Evolutionary conservation across 148 eudicot genomes (phyloP).

Genomic region (Rhododendron ovatum): DNA sequence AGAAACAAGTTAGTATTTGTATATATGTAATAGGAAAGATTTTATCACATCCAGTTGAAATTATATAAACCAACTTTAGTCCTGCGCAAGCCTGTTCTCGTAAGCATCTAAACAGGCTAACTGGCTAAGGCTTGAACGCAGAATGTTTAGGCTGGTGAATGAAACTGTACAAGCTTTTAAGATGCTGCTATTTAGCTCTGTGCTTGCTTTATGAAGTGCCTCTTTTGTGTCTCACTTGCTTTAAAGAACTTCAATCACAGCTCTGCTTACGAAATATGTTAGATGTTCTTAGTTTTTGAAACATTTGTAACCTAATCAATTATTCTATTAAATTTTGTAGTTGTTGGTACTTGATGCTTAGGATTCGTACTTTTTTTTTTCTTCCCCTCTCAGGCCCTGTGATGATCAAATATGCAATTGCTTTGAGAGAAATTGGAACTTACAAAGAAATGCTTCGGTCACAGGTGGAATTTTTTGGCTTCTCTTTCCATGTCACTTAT

Average conservation of each 20-base stretch:
- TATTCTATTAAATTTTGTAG: background rate
- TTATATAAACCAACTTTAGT: background rate
- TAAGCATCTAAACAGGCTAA: background rate
- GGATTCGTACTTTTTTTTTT: background rate
- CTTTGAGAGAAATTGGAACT: constrained; percentile 79
- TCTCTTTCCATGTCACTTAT: background rate
- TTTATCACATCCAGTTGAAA: background rate
- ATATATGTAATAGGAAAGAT: background rate
- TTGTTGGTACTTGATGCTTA: background rate
- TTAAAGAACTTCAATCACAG: background rate
- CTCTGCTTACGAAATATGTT: background rate
- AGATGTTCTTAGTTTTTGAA: constrained; percentile 1
- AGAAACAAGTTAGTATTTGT: background rate
- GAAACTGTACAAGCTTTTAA: background rate
- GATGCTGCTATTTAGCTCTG: background rate
- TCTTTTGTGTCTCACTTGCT: background rate
- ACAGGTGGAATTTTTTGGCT: constrained; percentile 39
- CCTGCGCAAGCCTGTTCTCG: background rate
- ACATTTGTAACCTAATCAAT: background rate
- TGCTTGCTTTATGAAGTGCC: background rate
- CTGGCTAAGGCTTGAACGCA: background rate
- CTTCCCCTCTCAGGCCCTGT: constrained; percentile 54
- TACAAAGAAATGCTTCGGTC: constrained; percentile 91
- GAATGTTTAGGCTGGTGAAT: constrained; percentile 5
- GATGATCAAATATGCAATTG: constrained; percentile 77